Percentiles rank a stretch among this genome's conserved stretches.
phyloP scores from a whole-genome alignment of 306 rosid genomes.

The Fragaria ananassa region DNA sequence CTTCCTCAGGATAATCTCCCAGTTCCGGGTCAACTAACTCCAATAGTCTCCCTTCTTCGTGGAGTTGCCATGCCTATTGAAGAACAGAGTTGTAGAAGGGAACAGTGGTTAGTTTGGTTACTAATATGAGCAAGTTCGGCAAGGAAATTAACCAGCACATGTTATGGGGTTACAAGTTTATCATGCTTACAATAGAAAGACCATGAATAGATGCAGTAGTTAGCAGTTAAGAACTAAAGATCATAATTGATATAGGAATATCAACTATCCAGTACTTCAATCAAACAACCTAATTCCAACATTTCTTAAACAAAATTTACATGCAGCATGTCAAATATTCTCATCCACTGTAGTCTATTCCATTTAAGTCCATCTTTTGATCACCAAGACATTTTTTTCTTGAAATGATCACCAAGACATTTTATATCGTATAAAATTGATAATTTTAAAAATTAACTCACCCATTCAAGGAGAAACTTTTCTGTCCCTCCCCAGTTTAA shows the following conservation, averaged over 20 bases:
- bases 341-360: background rate
- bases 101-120: background rate
- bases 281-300: background rate
- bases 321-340: background rate
- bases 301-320: background rate
- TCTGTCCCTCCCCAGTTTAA: slow-evolving; percentile 50
- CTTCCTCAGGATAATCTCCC: slow-evolving; percentile 58
- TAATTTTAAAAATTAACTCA: slow-evolving; percentile 16
- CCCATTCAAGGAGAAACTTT: slow-evolving; percentile 77
- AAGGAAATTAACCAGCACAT: background rate
- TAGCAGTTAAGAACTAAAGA: background rate
- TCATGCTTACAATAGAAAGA: background rate
- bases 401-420: background rate
- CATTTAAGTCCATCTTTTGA: background rate
- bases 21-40: slow-evolving; percentile 71
- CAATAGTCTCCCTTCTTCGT: slow-evolving; percentile 62
- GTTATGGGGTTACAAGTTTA: background rate
- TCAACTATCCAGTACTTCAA: background rate
- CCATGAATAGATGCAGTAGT: background rate
- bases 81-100: slow-evolving; percentile 12
- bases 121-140: background rate
- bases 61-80: slow-evolving; percentile 83
- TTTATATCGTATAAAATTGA: background rate
- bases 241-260: background rate
- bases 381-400: background rate